Evolutionary conservation across 352 stramenopile species (phyloP).

Genomic region (Phytophthora pistaciae): DNA sequence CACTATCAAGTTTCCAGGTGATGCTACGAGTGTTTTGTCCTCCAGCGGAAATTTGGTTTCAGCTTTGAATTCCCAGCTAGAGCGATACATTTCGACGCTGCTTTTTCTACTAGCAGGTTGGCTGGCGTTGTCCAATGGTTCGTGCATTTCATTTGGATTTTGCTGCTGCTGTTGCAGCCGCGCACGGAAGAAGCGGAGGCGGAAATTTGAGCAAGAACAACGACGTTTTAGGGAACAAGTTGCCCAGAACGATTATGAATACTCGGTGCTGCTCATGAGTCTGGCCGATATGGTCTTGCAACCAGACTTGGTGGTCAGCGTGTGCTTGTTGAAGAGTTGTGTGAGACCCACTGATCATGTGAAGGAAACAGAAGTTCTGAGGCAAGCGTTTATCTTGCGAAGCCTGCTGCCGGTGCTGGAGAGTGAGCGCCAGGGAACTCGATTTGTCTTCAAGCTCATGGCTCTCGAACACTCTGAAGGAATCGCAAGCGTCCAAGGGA

Average conservation of each 20-base stretch:
- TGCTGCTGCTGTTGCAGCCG: constrained; percentile 68
- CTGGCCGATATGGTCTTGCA: constrained; percentile 57
- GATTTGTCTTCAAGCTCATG: constrained; percentile 62
- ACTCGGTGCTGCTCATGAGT: constrained; percentile 65
- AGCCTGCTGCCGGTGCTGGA: constrained; percentile 62
- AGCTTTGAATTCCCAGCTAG: constrained; percentile 35
- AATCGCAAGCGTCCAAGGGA: constrained; percentile 3
- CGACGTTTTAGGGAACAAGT: constrained; percentile 54
- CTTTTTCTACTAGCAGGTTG: constrained; percentile 37
- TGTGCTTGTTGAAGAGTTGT: constrained; percentile 40
- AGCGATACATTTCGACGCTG: constrained; percentile 47
- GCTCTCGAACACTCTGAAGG: constrained; percentile 39
- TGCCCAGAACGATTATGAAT: constrained; percentile 78
- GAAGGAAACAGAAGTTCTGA: constrained; percentile 9
- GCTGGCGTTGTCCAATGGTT: constrained; percentile 60
- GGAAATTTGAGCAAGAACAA: constrained; percentile 49
- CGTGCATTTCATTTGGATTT: constrained; percentile 56
- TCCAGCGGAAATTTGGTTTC: constrained; percentile 24
- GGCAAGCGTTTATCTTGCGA: constrained; percentile 40
- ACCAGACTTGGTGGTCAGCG: constrained; percentile 45
- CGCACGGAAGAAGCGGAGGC: constrained; percentile 44
- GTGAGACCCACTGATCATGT: background rate
- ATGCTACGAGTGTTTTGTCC: constrained; percentile 6
- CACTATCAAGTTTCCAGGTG: constrained; percentile 34
- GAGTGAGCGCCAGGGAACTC: constrained; percentile 52